Evolutionary conservation across 495 filamentous ascomycete genomes (phyloP), one percentile per base, ranked within the genome.

Genomic region (Xeromyces bisporus): DNA sequence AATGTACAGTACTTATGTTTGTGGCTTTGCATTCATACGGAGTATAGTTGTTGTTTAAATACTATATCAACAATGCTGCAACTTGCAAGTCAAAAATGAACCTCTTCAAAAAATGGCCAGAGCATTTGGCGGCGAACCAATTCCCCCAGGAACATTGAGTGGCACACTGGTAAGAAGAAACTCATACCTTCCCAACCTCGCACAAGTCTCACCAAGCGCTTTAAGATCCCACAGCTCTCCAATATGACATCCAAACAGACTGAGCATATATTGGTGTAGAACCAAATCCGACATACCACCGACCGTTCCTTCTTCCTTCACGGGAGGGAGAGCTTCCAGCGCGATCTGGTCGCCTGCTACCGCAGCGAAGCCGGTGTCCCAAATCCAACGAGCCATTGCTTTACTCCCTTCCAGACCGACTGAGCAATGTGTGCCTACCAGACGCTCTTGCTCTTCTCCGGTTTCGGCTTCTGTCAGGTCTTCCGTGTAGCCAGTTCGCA

Each of bases 171-270:
- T 50, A 2, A 72, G 43, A 35, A 71, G 71, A 43, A 72, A 71
- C n/a, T 42, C 61, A 58, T 60, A 71, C 32, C 64, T 47, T 13
- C 50, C 42, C 20, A 53, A 42, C 26, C 58, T 46, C 38, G 51
- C 37, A 35, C 67, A 71, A 13, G 46, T 48, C 23, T 42, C 36
- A 12, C 46, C 51, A 35, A 73, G 41, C 9, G 48, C 53, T 40
- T 71, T 64, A 14, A 71, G 45, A 44, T 72, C 62, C 47, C 68
- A 72, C 30, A 71, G 44, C 44, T 73, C 69, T 0, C 50, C 50
- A n/a, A n/a, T n/a, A n/a, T n/a, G n/a, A n/a, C n/a, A n/a, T n/a
- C n/a, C n/a, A n/a, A n/a, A n/a, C n/a, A n/a, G n/a, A n/a, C n/a
- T n/a, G n/a, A n/a, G n/a, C n/a, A 69, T 40, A 46, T 60, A 66